Conservation (phyloP, 257 asterid species). For the Solanum pinnatisectum region DNA sequence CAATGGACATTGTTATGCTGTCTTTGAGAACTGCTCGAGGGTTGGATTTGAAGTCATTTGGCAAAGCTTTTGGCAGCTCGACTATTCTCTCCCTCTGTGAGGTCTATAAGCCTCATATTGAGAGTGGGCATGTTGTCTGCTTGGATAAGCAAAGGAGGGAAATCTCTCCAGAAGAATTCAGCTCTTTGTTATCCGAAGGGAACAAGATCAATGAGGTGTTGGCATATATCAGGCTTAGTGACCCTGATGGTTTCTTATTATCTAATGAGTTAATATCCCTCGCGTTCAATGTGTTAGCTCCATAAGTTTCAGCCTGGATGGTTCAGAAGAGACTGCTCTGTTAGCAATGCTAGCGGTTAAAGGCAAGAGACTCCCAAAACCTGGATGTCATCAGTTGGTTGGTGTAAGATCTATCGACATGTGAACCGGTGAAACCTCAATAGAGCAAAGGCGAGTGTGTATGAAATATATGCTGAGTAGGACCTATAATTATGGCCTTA, state of each 20-base stretch:
- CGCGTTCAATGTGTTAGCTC: conserved; percentile 48
- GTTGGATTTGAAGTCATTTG: conserved; percentile 60
- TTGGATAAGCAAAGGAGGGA: conserved; percentile 41
- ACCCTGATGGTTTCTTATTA: conserved; percentile 83
- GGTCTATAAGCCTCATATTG: conserved; percentile 39
- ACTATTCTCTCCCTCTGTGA: conserved; percentile 44
- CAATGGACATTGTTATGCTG: conserved; percentile 75
- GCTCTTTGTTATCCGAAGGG: conserved; percentile 14
- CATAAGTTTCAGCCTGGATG: conserved; percentile 15
- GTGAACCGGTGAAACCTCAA: neutral
- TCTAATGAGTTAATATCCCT: conserved; percentile 90
- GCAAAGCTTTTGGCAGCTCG: conserved; percentile 51
- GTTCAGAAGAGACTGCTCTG: neutral
- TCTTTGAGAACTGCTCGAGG: conserved; percentile 78
- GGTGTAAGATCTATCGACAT: neutral
- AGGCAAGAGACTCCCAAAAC: neutral
- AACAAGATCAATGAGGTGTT: conserved; percentile 15
- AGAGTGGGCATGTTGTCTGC: conserved; percentile 63
- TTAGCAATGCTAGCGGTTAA: neutral
- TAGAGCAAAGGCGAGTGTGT: neutral
- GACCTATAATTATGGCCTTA: neutral
- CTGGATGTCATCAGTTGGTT: neutral
- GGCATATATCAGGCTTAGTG: conserved; percentile 61
- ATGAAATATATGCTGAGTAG: neutral
- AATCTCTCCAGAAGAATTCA: conserved; percentile 30